phyloP scores from a whole-genome alignment of 371 early-diverging fungal genomes.

The Mortierella sp. region DNA sequence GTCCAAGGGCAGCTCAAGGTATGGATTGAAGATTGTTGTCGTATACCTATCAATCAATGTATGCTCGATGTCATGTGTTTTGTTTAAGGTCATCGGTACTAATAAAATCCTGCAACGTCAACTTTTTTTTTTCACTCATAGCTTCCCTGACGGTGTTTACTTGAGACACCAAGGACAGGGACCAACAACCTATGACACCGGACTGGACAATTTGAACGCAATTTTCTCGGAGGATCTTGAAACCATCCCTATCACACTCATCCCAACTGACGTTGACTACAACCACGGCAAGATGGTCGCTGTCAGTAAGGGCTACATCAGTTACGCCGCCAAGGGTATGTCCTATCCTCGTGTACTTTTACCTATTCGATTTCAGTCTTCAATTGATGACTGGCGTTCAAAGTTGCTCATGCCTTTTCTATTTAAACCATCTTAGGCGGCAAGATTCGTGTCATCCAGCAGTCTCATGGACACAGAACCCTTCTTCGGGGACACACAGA shows the following conservation, averaged over 20 bases:
- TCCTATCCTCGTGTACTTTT: not conserved
- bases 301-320: conserved; percentile 60
- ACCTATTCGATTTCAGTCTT: not conserved
- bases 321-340: conserved; percentile 61
- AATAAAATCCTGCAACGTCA: not conserved
- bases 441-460: conserved; percentile 60
- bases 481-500: conserved; percentile 59
- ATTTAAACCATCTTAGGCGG: conserved; percentile 44
- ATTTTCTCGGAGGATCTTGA: conserved; percentile 59
- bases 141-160: conserved; percentile 59
- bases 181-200: conserved; percentile 45
- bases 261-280: conserved; percentile 59
- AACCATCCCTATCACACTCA: conserved; percentile 58
- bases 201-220: conserved; percentile 49
- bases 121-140: not conserved
- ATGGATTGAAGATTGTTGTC: not conserved
- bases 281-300: conserved; percentile 58
- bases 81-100: not conserved
- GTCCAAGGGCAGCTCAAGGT: conserved; percentile 55
- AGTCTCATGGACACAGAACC: conserved; percentile 56
- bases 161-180: conserved; percentile 34
- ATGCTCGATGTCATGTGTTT: too few relatives aligned
- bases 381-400: not conserved
- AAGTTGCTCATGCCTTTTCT: too few relatives aligned
- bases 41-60: not conserved